Conservation (phyloP, 2,329 filamentous ascomycete genomes). For the Elsinoe necatrix region DNA sequence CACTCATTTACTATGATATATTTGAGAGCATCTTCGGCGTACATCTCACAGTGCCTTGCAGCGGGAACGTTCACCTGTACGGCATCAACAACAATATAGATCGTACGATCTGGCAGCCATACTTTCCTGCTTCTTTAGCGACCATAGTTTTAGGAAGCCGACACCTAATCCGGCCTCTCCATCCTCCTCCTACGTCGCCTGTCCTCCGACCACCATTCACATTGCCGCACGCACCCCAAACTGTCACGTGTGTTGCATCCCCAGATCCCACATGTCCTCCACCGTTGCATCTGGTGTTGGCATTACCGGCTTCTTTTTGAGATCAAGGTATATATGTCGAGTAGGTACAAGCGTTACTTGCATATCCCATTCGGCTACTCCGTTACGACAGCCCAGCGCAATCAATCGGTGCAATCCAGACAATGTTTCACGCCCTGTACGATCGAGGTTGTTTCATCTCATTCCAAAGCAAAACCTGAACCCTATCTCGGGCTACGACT, state of each 20-base stretch:
- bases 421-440: background rate
- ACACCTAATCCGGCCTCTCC: constrained; percentile 1
- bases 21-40: background rate
- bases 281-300: background rate
- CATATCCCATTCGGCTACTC: background rate
- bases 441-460: background rate
- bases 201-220: background rate
- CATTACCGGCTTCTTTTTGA: background rate
- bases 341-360: background rate
- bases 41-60: background rate
- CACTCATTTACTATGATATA: no score
- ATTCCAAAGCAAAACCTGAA: background rate
- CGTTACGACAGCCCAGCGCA: background rate
- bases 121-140: background rate
- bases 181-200: background rate
- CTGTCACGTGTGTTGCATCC: constrained; percentile 1
- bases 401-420: background rate
- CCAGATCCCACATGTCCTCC: constrained; percentile 1
- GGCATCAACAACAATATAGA: background rate
- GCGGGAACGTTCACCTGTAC: background rate
- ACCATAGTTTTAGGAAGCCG: background rate
- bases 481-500: background rate
- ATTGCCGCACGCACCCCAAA: background rate
- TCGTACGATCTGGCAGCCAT: background rate
- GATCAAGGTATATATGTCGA: background rate